phyloP scores from a whole-genome alignment of 495 filamentous ascomycete genomes.

The Podospora didyma region DNA sequence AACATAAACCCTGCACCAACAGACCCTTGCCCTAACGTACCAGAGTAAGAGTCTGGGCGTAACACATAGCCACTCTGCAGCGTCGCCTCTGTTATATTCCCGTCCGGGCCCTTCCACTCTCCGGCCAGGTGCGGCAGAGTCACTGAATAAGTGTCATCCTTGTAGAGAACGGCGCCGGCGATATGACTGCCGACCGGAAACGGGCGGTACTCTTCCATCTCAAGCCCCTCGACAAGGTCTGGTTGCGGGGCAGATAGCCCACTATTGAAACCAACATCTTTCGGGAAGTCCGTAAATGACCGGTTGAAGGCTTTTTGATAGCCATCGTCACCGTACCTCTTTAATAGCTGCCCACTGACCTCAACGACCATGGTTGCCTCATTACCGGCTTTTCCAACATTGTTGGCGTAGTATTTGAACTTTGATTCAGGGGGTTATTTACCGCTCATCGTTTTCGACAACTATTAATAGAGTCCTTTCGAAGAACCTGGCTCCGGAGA shows the following conservation, averaged over 20 bases:
- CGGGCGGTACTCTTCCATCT: constrained; percentile 22
- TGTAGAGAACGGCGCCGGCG: constrained; percentile 23
- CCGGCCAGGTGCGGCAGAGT: constrained; percentile 30
- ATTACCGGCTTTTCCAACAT: too few relatives aligned
- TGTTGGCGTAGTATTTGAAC: too few relatives aligned
- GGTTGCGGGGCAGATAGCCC: constrained; percentile 27
- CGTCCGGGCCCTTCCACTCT: constrained; percentile 27
- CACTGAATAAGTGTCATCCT: constrained; percentile 22
- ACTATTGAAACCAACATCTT: constrained; percentile 28
- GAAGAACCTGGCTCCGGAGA: not conserved
- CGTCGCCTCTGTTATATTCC: constrained; percentile 20
- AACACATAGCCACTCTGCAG: constrained; percentile 8
- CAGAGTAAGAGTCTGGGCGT: constrained; percentile 4
- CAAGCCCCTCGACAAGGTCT: constrained; percentile 26
- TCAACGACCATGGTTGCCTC: constrained; percentile 22
- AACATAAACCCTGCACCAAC: constrained; percentile 3
- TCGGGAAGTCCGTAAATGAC: constrained; percentile 24
- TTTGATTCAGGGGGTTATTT: too few relatives aligned
- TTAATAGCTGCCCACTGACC: constrained; percentile 11
- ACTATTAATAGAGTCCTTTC: not conserved
- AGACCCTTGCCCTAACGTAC: not conserved
- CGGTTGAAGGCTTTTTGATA: constrained; percentile 19
- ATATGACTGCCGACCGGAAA: constrained; percentile 28
- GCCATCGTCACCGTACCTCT: constrained; percentile 12
- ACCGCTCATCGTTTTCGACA: not conserved